Evolutionary conservation across 768 basidiomycete genomes (phyloP).

Genomic region (Tricholoma hemisulphureum): DNA sequence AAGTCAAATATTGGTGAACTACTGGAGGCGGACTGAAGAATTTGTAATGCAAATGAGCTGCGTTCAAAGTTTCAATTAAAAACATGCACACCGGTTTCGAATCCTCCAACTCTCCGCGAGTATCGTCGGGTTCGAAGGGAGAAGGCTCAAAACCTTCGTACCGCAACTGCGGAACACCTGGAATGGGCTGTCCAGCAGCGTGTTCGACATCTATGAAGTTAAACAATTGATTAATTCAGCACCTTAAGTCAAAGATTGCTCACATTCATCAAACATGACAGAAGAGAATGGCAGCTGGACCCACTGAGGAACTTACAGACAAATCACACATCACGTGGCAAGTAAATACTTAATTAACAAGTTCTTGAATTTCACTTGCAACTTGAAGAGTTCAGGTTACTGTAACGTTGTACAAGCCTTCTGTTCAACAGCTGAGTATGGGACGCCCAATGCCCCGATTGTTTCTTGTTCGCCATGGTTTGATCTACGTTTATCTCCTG

Average conservation of each 20-base stretch:
- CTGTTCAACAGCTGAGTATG: slow-evolving; percentile 23
- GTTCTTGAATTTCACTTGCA: no score
- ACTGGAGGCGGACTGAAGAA: slow-evolving; percentile 30
- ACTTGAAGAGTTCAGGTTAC: no score
- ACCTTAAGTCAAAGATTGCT: slow-evolving; percentile 27
- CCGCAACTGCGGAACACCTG: slow-evolving; percentile 48
- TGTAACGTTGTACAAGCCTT: background rate
- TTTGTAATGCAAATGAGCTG: slow-evolving; percentile 23
- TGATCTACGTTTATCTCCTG: background rate
- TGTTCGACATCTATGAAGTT: slow-evolving; percentile 80
- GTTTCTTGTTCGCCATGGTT: slow-evolving; percentile 80
- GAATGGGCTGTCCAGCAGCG: slow-evolving; percentile 49
- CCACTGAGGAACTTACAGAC: no score
- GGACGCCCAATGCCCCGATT: slow-evolving; percentile 66
- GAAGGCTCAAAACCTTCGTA: slow-evolving; percentile 90
- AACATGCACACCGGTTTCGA: slow-evolving; percentile 25
- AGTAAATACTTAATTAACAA: background rate
- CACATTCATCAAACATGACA: slow-evolving; percentile 68
- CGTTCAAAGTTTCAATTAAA: background rate
- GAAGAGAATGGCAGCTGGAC: background rate
- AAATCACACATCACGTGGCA: background rate
- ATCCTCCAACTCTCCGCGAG: slow-evolving; percentile 41
- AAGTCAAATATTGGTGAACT: slow-evolving; percentile 73
- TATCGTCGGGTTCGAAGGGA: slow-evolving; percentile 52
- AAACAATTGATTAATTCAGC: slow-evolving; percentile 7